Percentiles rank a stretch among this genome's conserved stretches.
Conservation (phyloP, 495 filamentous ascomycete species). For the Staphylotrichum longicolle region DNA sequence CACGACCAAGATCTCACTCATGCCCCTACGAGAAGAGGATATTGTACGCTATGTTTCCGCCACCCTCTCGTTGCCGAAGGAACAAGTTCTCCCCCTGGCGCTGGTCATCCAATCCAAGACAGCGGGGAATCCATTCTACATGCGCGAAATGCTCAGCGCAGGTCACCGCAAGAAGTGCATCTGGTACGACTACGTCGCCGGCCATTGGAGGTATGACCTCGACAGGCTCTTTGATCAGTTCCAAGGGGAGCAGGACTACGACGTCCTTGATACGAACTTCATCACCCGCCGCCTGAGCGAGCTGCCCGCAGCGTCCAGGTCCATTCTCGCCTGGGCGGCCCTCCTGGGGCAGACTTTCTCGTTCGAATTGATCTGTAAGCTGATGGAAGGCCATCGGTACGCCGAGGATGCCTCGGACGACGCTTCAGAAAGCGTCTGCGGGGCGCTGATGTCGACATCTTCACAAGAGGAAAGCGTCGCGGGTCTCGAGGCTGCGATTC, state of each 20-base stretch:
- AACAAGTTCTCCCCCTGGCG: constrained; percentile 61
- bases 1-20: constrained; percentile 64
- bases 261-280: constrained; percentile 76
- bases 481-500: constrained; percentile 74
- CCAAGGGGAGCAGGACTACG: constrained; percentile 68
- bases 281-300: constrained; percentile 73
- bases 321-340: constrained; percentile 84
- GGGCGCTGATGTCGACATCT: constrained; percentile 5
- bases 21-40: constrained; percentile 69
- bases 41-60: constrained; percentile 72
- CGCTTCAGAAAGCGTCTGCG: constrained; percentile 21
- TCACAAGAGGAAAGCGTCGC: constrained; percentile 50
- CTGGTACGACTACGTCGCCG: constrained; percentile 81
- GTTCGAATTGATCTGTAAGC: constrained; percentile 72
- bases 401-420: constrained; percentile 46
- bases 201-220: constrained; percentile 77
- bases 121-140: constrained; percentile 80
- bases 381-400: constrained; percentile 67
- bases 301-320: constrained; percentile 64
- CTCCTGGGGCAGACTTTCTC: constrained; percentile 76
- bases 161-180: constrained; percentile 82
- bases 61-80: constrained; percentile 62
- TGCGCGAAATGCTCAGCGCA: constrained; percentile 84
- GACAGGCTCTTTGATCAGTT: constrained; percentile 82
- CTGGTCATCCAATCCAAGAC: constrained; percentile 80